Base-by-base conservation (phyloP, 1,139 yeast genomes). In the Saccharomycopsis hybrid region DNA sequence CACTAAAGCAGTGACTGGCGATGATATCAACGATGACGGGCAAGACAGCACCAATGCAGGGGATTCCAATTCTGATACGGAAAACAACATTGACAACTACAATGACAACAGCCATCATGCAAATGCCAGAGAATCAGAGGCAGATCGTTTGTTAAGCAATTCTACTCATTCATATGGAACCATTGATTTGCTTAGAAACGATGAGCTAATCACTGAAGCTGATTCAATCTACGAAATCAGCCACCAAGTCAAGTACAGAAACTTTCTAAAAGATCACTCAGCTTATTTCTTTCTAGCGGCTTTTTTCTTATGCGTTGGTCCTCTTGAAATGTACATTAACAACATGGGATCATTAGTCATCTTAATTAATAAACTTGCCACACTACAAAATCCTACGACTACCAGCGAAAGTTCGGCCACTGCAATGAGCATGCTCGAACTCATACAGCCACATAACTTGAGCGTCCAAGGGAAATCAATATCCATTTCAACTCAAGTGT, bases 251-350 rank as follows among this genome's bases (percentile, higher is more conserved):
- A 70, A 80, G 53, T 78, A 74, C 60, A 56, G 62, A 13, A 61
- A 58, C 5, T 86, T 90, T 58, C 63, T 86, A 44, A 65, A 64
- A 28, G 92, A 85, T 60, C 74, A 74, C 36, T 74, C 85, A 2
- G 80, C 89, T 44, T 83, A 88, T 74, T 56, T 82, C 2, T 66
- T 88, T 28, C 71, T 85, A 38, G 56, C 74, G 2, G 77, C 90
- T 5, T 74, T 89, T 54, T 72, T 89, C 32, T 67, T 87, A 38
- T 74, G 83, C 36, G 70, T 88, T 29, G 98, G 97, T 0, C 95
- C 97, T 1, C 68, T 88, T 55, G 98, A 92, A 61, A 81, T 89
- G 71, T 89, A 80, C 65, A 80, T 88, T 57, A 87, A 90, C 54
- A 87, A 90, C 61, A 75, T 92, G 72, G 95, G 95, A 45, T 82